Percentiles rank a stretch among this genome's conserved stretches.
These are phyloP conservation scores for Peronospora farinosa DNA, from an alignment of 352 stramenopile genomes.

Conservation along the genomic window DNA sequence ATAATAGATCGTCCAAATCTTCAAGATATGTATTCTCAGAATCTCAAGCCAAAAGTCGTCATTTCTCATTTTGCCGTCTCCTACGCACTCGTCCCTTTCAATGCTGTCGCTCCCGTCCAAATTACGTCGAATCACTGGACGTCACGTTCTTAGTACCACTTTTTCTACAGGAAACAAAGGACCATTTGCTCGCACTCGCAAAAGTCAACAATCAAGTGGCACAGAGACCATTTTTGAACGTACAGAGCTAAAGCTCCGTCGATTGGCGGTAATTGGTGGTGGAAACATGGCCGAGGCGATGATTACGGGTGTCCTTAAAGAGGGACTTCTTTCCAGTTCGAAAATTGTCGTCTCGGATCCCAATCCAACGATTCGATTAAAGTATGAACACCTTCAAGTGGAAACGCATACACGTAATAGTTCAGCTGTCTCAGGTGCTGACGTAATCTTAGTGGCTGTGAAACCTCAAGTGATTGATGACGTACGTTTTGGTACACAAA, in stretches of 20 bases:
- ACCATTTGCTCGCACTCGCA: slow-evolving; percentile 22
- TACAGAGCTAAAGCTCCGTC: slow-evolving; percentile 36
- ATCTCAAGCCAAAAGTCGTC: background rate
- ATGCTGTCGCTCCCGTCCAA: slow-evolving; percentile 20
- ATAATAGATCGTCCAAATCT: background rate
- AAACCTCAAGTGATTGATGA: slow-evolving; percentile 92
- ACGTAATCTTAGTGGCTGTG: slow-evolving; percentile 90
- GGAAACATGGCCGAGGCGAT: slow-evolving; percentile 89
- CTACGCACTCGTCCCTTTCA: background rate
- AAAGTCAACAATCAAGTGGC: slow-evolving; percentile 7
- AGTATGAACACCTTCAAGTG: slow-evolving; percentile 55
- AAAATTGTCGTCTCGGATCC: slow-evolving; percentile 81
- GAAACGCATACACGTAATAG: slow-evolving; percentile 58
- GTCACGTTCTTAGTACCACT: slow-evolving; percentile 4
- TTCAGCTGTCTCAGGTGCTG: slow-evolving; percentile 59
- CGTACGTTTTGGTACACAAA: no score
- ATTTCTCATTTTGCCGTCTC: slow-evolving; percentile 15
- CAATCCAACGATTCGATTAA: slow-evolving; percentile 57
- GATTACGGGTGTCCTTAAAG: slow-evolving; percentile 65
- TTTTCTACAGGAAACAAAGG: slow-evolving; percentile 19
- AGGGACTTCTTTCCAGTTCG: slow-evolving; percentile 52
- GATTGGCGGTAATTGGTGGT: slow-evolving; percentile 77
- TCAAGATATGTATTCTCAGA: slow-evolving; percentile 9
- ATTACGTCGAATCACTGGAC: slow-evolving; percentile 4
- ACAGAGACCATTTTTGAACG: slow-evolving; percentile 1